These are phyloP conservation scores for Irpex rosettiformis DNA, from an alignment of 1,284 basidiomycete genomes.

Conservation along the genomic window DNA sequence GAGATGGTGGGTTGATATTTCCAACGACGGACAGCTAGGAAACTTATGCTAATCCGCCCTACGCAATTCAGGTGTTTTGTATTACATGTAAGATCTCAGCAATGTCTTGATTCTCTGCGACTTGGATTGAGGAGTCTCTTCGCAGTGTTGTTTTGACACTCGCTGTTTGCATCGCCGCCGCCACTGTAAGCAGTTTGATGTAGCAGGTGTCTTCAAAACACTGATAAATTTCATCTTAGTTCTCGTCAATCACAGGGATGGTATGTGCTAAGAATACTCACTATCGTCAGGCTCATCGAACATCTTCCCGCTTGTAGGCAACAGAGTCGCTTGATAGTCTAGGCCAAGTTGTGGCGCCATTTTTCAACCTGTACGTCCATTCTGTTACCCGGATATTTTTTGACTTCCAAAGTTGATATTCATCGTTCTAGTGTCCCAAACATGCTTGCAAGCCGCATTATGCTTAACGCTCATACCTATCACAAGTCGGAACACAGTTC, in stretches of 20 bases:
- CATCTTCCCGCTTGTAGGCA: background rate
- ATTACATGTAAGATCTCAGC: background rate
- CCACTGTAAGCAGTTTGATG: background rate
- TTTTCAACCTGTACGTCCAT: background rate
- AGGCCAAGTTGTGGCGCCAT: background rate
- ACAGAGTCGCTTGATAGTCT: background rate
- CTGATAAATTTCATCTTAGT: background rate
- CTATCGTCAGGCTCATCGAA: background rate
- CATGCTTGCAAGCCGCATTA: background rate
- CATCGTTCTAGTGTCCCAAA: background rate
- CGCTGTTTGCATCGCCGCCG: background rate
- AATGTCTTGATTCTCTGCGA: background rate
- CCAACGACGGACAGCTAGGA: no score
- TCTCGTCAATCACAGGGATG: background rate
- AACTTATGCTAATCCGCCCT: background rate
- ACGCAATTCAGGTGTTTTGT: background rate
- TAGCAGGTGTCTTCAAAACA: background rate
- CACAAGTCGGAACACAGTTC: background rate
- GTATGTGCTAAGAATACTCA: background rate
- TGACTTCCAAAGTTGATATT: background rate
- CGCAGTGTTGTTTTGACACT: background rate
- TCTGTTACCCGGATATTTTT: background rate
- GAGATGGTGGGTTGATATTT: background rate
- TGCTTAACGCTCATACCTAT: background rate
- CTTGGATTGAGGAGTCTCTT: background rate